phyloP scores from a whole-genome alignment of 352 stramenopile species.

The Phytopythium oedochilum region DNA sequence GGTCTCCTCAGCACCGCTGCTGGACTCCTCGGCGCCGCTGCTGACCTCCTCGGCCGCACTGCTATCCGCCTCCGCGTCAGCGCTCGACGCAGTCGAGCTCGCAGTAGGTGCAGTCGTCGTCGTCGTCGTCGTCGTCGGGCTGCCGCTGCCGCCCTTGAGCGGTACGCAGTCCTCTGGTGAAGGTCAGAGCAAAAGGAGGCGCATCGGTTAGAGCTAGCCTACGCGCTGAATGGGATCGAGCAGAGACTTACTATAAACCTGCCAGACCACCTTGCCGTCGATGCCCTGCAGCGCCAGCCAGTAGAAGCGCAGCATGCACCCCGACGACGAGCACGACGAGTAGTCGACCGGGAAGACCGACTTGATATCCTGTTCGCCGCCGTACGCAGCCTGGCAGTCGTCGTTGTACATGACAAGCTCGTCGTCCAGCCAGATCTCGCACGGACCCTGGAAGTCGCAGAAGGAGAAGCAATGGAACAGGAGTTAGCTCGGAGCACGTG shows the following conservation, averaged over 20 bases:
- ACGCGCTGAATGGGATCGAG: neutral
- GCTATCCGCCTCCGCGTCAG: neutral
- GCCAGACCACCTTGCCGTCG: conserved; percentile 21
- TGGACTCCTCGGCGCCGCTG: neutral
- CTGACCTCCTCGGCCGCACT: no score
- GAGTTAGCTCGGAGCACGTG: no score
- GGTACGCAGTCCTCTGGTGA: conserved; percentile 22
- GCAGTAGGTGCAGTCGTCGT: conserved; percentile 11
- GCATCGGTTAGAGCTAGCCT: neutral
- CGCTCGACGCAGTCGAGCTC: conserved; percentile 1
- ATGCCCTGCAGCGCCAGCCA: conserved; percentile 29
- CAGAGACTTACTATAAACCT: conserved; percentile 27
- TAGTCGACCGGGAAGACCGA: conserved; percentile 38
- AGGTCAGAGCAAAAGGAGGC: neutral
- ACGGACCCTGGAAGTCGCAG: neutral
- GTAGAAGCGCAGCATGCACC: conserved; percentile 36
- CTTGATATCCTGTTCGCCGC: conserved; percentile 11
- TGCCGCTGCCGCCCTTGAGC: conserved; percentile 16
- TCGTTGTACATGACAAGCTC: conserved; percentile 26
- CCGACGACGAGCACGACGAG: conserved; percentile 22
- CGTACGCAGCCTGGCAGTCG: conserved; percentile 27
- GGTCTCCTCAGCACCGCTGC: neutral
- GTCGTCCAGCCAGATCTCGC: conserved; percentile 32
- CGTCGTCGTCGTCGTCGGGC: conserved; percentile 9
- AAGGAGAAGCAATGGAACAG: neutral